Evolutionary conservation across 192 early-diverging fungal species (phyloP).

Genomic region (Dispira simplex): DNA sequence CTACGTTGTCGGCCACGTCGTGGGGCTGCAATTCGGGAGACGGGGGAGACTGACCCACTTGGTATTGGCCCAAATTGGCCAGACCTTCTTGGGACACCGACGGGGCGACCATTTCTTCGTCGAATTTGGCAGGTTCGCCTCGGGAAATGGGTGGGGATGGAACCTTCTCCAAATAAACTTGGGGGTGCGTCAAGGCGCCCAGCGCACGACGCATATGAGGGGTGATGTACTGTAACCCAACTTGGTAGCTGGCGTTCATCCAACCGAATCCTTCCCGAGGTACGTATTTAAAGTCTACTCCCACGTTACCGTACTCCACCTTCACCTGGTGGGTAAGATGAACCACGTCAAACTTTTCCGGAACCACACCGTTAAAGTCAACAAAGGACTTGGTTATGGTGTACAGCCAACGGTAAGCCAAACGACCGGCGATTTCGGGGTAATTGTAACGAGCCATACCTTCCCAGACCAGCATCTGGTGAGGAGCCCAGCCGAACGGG

Average conservation of each 20-base stretch:
- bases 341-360: conserved; percentile 95
- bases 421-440: conserved; percentile 45
- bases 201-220: conserved; percentile 56
- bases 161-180: conserved; percentile 38
- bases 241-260: conserved; percentile 92
- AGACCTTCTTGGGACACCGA: not conserved
- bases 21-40: too few relatives aligned
- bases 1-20: too few relatives aligned
- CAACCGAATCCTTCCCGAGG: conserved; percentile 95
- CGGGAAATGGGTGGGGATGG: conserved; percentile 9
- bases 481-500: conserved; percentile 94
- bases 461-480: conserved; percentile 95
- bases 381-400: conserved; percentile 92
- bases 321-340: conserved; percentile 76
- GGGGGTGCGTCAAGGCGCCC: conserved; percentile 54
- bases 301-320: conserved; percentile 96
- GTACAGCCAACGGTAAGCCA: conserved; percentile 92
- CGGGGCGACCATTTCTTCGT: not conserved
- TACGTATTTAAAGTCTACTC: conserved; percentile 83
- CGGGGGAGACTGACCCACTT: too few relatives aligned
- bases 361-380: conserved; percentile 92
- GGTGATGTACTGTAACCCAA: conserved; percentile 63
- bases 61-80: too few relatives aligned
- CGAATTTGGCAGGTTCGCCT: conserved; percentile 6
- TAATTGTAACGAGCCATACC: conserved; percentile 76